Percentiles rank a stretch among this genome's conserved stretches.
Evolutionary conservation across 345 rosid genomes (phyloP).

Genomic region (Eucalyptus grandis): DNA sequence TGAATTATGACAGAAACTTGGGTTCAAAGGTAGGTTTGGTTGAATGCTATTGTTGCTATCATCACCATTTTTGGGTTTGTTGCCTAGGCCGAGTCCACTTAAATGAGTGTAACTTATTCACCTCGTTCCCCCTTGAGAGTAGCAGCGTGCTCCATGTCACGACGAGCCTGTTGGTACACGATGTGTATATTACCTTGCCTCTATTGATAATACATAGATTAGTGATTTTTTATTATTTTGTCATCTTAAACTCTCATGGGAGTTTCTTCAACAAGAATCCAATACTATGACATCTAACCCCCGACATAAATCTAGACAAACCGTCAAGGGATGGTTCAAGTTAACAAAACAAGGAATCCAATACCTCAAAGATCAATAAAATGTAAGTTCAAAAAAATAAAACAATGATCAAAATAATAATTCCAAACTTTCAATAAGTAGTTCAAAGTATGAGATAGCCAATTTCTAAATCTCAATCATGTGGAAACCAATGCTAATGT

Average conservation of each 20-base stretch:
- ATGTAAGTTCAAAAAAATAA: not conserved
- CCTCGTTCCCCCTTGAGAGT: not conserved
- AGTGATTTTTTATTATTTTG: not conserved
- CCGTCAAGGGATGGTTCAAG: not conserved
- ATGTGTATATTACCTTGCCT: not conserved
- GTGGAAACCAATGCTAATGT: not conserved
- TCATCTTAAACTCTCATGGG: not conserved
- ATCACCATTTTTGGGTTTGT: not conserved
- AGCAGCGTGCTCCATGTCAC: not conserved
- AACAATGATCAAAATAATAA: not conserved
- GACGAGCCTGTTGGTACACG: not conserved
- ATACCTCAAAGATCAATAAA: not conserved
- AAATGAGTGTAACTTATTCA: not conserved
- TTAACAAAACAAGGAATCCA: not conserved
- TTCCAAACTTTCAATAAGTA: not conserved
- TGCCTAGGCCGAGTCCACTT: not conserved
- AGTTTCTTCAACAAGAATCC: not conserved
- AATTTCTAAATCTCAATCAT: not conserved
- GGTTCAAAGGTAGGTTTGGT: not conserved
- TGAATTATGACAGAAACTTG: not conserved
- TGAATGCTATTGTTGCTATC: slow-evolving; percentile 7
- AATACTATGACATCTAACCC: not conserved
- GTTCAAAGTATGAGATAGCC: not conserved
- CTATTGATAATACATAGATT: not conserved
- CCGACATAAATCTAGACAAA: not conserved